Conservation (phyloP, 306 rosid genomes). For the Vachellia collinsii region DNA sequence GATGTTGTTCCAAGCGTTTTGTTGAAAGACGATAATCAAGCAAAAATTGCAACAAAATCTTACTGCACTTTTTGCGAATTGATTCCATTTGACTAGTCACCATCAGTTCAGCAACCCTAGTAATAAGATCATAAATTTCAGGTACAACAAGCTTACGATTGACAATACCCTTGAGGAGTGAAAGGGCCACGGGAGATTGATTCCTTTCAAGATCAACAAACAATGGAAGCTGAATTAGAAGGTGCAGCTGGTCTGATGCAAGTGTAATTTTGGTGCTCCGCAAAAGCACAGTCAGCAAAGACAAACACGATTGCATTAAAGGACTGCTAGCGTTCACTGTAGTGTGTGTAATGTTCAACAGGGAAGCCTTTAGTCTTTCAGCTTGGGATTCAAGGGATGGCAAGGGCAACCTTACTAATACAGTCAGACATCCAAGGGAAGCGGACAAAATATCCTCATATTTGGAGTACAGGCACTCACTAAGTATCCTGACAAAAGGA, state of each 20-base stretch:
- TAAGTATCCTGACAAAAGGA: conserved; percentile 72
- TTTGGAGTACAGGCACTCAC: conserved; percentile 68
- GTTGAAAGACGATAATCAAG: conserved; percentile 74
- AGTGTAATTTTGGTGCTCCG: conserved; percentile 69
- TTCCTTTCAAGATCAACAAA: conserved; percentile 77
- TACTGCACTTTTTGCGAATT: conserved; percentile 77
- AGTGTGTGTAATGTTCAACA: conserved; percentile 73
- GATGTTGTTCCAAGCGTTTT: conserved; percentile 85
- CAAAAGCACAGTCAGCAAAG: conserved; percentile 74
- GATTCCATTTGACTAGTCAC: conserved; percentile 86
- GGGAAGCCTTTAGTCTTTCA: conserved; percentile 65
- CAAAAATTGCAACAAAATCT: conserved; percentile 81
- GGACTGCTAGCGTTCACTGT: conserved; percentile 63
- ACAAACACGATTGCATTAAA: conserved; percentile 81
- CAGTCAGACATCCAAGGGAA: conserved; percentile 76
- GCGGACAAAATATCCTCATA: conserved; percentile 87
- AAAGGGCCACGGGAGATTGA: conserved; percentile 76
- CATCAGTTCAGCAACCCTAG: conserved; percentile 83
- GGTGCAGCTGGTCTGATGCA: conserved; percentile 67
- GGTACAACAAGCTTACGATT: conserved; percentile 73
- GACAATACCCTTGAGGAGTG: conserved; percentile 82
- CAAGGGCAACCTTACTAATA: conserved; percentile 71
- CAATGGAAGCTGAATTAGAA: conserved; percentile 75
- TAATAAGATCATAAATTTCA: conserved; percentile 88
- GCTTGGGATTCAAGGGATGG: conserved; percentile 78